These are phyloP conservation scores for Athelia psychrophila DNA, from an alignment of 1,284 basidiomycete species.

Conservation along the genomic window DNA sequence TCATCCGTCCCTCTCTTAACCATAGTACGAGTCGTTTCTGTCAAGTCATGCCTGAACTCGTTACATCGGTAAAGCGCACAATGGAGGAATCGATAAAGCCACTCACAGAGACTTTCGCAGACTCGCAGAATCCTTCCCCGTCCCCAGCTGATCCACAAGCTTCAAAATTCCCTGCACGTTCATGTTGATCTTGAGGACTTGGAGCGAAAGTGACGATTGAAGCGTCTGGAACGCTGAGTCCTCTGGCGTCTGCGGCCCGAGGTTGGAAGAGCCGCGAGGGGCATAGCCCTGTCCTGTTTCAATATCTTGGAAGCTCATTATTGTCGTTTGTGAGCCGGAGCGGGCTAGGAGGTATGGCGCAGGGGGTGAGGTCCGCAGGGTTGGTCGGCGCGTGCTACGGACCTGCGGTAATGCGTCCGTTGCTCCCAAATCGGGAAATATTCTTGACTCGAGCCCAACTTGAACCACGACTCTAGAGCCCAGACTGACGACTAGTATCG, in stretches of 20 bases:
- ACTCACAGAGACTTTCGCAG: constrained; percentile 79
- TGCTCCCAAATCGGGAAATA: too few relatives aligned
- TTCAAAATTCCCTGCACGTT: constrained; percentile 96
- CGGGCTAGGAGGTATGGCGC: too few relatives aligned
- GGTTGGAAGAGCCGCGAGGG: constrained; percentile 33
- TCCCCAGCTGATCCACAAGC: constrained; percentile 89
- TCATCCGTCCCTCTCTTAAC: constrained; percentile 93
- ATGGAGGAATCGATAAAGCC: constrained; percentile 12
- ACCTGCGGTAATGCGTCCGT: too few relatives aligned
- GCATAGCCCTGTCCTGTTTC: constrained; percentile 59
- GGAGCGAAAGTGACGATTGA: constrained; percentile 86
- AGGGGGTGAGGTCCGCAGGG: too few relatives aligned
- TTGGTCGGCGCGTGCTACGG: too few relatives aligned
- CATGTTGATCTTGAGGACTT: constrained; percentile 98
- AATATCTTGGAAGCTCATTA: constrained; percentile 80
- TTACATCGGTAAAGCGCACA: neutral
- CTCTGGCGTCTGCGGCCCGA: constrained; percentile 52
- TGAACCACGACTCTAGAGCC: neutral
- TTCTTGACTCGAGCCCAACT: too few relatives aligned
- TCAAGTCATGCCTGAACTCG: constrained; percentile 72
- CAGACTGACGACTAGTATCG: too few relatives aligned
- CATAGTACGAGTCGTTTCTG: constrained; percentile 92
- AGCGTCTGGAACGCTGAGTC: constrained; percentile 75
- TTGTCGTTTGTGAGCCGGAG: too few relatives aligned
- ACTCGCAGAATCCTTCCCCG: constrained; percentile 68